phyloP scores from a whole-genome alignment of 257 asterid genomes.

The Fraxinus anomala region DNA sequence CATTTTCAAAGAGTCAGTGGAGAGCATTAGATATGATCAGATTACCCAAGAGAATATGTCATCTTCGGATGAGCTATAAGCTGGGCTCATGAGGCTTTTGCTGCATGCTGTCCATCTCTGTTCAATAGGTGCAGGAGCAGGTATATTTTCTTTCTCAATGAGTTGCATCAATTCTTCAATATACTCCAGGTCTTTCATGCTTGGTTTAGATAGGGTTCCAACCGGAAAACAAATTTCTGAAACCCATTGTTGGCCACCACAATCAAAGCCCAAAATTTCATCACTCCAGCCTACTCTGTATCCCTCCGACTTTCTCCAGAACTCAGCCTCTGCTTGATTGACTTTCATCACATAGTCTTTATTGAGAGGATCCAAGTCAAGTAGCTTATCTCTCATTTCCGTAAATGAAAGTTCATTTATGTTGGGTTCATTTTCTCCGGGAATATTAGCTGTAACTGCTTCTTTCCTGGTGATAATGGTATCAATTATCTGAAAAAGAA shows the following conservation, averaged over 20 bases:
- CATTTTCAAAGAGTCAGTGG: not conserved
- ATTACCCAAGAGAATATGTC: conserved; percentile 93
- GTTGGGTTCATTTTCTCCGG: conserved; percentile 54
- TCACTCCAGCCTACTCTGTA: conserved; percentile 96
- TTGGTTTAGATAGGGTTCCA: conserved; percentile 84
- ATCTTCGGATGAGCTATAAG: conserved; percentile 69
- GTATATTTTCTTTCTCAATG: conserved; percentile 71
- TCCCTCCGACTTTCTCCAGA: conserved; percentile 93
- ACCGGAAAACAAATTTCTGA: conserved; percentile 93
- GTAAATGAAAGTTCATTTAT: conserved; percentile 72
- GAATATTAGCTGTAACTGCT: conserved; percentile 26
- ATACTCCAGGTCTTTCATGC: conserved; percentile 83
- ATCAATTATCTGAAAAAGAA: conserved; percentile 11
- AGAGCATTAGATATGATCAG: conserved; percentile 21
- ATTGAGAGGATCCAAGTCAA: conserved; percentile 83
- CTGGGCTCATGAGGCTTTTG: conserved; percentile 92
- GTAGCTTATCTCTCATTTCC: conserved; percentile 82
- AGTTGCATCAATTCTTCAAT: conserved; percentile 72
- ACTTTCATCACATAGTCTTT: conserved; percentile 71
- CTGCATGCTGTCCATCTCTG: conserved; percentile 96
- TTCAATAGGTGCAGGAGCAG: conserved; percentile 97
- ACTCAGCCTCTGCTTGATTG: conserved; percentile 97
- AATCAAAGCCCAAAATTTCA: conserved; percentile 94
- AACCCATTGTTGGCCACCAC: conserved; percentile 99
- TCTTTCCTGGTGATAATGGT: conserved; percentile 51